Conservation (phyloP, 2,329 filamentous ascomycete genomes). For the Dactylellina haptotyla region DNA sequence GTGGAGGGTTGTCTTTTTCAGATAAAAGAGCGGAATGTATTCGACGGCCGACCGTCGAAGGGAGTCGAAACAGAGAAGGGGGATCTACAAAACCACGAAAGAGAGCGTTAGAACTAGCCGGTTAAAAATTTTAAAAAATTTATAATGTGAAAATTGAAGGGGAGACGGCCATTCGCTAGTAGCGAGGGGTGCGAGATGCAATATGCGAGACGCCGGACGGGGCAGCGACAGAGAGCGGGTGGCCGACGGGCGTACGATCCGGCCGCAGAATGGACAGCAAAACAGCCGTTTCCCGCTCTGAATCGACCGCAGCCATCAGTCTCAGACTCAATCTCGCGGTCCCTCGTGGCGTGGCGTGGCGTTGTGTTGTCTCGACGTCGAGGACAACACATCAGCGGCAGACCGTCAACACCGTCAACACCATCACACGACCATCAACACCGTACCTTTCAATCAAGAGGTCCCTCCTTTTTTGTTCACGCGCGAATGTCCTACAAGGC, state of each 20-base stretch:
- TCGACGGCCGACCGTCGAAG: conserved; percentile 27
- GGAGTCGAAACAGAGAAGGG: neutral
- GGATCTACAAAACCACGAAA: too few species aligned
- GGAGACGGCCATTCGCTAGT: too few species aligned
- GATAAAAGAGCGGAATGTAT: neutral
- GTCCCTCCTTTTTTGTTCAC: conserved; percentile 18
- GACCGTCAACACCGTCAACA: too few species aligned
- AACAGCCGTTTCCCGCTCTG: neutral
- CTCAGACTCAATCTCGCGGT: too few species aligned
- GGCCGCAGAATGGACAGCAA: neutral
- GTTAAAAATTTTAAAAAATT: neutral
- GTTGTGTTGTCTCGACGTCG: too few species aligned
- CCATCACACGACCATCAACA: too few species aligned
- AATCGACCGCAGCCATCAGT: neutral
- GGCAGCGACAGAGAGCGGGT: too few species aligned
- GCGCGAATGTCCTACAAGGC: neutral
- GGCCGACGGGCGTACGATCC: conserved; percentile 3
- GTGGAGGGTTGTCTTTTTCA: neutral
- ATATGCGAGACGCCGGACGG: too few species aligned
- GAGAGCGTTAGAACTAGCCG: too few species aligned
- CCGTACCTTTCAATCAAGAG: conserved; percentile 49
- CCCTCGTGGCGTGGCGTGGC: too few species aligned
- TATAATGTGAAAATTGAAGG: neutral
- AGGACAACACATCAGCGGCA: conserved; percentile 37
- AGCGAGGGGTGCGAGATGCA: too few species aligned